Evolutionary conservation across 148 eudicot genomes (phyloP).

Genomic region (Chenopodium formosanum): DNA sequence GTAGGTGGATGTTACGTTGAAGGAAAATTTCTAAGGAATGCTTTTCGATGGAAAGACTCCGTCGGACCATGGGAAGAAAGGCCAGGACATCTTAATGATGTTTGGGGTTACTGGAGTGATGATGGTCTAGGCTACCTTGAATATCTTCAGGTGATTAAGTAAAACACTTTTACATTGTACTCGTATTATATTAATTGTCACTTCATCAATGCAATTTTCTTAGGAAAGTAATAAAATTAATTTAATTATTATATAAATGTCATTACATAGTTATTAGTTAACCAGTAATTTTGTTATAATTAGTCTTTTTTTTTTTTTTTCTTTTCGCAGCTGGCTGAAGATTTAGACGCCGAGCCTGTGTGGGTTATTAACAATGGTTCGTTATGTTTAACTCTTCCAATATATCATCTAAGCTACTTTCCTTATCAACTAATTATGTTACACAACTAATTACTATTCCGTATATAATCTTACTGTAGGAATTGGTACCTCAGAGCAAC

Average conservation of each 20-base stretch:
- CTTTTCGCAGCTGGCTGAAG: conserved; percentile 69
- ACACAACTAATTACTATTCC: not conserved
- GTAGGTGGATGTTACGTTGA: conserved; percentile 86
- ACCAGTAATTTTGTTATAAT: not conserved
- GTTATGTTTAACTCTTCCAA: not conserved
- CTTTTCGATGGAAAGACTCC: conserved; percentile 80
- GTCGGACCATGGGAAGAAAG: conserved; percentile 82
- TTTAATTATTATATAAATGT: too few species aligned
- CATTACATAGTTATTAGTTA: too few species aligned
- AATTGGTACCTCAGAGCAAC: conserved; percentile 42
- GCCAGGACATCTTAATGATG: conserved; percentile 69
- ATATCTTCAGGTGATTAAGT: conserved; percentile 49
- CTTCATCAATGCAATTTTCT: too few species aligned
- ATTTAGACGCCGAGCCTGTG: conserved; percentile 69
- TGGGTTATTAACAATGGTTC: conserved; percentile 90
- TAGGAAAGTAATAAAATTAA: too few species aligned
- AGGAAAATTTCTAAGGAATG: conserved; percentile 54
- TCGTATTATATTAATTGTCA: too few species aligned
- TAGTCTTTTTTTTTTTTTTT: not conserved
- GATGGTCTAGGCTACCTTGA: conserved; percentile 76
- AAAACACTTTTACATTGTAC: not conserved
- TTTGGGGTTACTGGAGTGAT: conserved; percentile 76
- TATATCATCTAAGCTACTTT: not conserved
- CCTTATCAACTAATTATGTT: not conserved
- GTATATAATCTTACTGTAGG: conserved; percentile 31